phyloP scores from a whole-genome alignment of 257 asterid genomes.

The Solanum tacnaense region DNA sequence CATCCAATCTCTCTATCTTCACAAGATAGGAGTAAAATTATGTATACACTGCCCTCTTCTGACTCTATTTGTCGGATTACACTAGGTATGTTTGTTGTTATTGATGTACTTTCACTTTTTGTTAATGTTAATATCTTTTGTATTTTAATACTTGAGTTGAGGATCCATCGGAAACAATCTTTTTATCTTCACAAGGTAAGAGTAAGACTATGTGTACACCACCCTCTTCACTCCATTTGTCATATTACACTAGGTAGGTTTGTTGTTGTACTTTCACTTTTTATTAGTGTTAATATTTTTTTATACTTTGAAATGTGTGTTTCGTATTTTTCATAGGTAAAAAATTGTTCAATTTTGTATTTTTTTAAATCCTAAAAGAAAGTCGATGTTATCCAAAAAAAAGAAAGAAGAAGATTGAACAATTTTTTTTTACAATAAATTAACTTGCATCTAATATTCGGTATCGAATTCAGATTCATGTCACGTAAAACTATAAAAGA shows the following conservation, averaged over 20 bases:
- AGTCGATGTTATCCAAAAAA: not conserved
- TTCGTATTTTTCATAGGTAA: not conserved
- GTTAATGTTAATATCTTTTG: not conserved
- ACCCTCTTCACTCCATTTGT: not conserved
- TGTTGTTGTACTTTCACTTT: not conserved
- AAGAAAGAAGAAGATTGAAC: not conserved
- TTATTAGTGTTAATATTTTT: too few relatives aligned
- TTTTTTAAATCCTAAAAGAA: not conserved
- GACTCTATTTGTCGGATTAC: not conserved
- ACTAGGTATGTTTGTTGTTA: too few relatives aligned
- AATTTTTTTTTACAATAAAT: not conserved
- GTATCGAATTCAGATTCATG: accelerated
- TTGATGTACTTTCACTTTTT: too few relatives aligned
- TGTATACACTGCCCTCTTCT: not conserved
- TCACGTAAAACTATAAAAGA: not conserved
- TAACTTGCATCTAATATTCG: not conserved
- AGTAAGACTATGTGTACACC: not conserved
- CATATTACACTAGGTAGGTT: not conserved
- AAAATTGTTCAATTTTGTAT: not conserved
- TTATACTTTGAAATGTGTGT: not conserved
- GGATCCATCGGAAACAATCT: not conserved
- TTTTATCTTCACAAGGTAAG: not conserved
- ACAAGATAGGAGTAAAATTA: not conserved
- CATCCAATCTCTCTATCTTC: not conserved
- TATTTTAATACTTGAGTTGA: not conserved